Percentiles rank a stretch among this genome's conserved stretches.
Evolutionary conservation across 2,329 filamentous ascomycete genomes (phyloP).

Genomic region (Aureobasidium mangrovei): DNA sequence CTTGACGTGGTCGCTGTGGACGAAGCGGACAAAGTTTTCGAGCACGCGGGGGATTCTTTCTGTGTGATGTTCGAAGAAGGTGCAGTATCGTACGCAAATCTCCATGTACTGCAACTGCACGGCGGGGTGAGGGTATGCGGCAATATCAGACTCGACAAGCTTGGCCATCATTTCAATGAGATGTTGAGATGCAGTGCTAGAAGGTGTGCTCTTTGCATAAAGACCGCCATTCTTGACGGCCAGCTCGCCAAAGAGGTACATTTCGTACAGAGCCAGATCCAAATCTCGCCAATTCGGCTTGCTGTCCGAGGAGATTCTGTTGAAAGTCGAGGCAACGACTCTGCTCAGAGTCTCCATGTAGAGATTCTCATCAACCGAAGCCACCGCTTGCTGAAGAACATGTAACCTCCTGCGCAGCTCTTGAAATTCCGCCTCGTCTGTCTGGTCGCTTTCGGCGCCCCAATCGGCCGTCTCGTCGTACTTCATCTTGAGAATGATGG

Average conservation of each 20-base stretch:
- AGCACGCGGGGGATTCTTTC: slow-evolving; percentile 76
- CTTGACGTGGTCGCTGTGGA: slow-evolving; percentile 79
- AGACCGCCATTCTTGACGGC: slow-evolving; percentile 81
- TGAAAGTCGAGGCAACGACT: slow-evolving; percentile 80
- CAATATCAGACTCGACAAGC: slow-evolving; percentile 88
- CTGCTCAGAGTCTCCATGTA: slow-evolving; percentile 85
- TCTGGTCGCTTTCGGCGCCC: slow-evolving; percentile 90
- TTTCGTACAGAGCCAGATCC: slow-evolving; percentile 87
- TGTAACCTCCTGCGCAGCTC: slow-evolving; percentile 85
- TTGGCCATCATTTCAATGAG: slow-evolving; percentile 88
- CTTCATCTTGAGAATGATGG: slow-evolving; percentile 91
- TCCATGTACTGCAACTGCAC: slow-evolving; percentile 98
- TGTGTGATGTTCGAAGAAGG: slow-evolving; percentile 81
- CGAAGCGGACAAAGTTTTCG: slow-evolving; percentile 82
- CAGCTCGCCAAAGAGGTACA: slow-evolving; percentile 91
- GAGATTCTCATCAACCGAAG: slow-evolving; percentile 75
- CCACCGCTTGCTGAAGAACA: slow-evolving; percentile 84
- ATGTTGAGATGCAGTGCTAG: slow-evolving; percentile 67
- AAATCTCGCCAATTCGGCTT: slow-evolving; percentile 90
- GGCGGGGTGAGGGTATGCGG: slow-evolving; percentile 78
- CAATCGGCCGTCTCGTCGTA: slow-evolving; percentile 91
- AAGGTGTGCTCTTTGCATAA: slow-evolving; percentile 77
- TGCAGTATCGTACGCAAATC: slow-evolving; percentile 87
- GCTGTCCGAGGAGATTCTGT: slow-evolving; percentile 62
- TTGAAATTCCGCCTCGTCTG: slow-evolving; percentile 94